phyloP scores from a whole-genome alignment of 345 rosid genomes.

The Eutrema heterophyllum region DNA sequence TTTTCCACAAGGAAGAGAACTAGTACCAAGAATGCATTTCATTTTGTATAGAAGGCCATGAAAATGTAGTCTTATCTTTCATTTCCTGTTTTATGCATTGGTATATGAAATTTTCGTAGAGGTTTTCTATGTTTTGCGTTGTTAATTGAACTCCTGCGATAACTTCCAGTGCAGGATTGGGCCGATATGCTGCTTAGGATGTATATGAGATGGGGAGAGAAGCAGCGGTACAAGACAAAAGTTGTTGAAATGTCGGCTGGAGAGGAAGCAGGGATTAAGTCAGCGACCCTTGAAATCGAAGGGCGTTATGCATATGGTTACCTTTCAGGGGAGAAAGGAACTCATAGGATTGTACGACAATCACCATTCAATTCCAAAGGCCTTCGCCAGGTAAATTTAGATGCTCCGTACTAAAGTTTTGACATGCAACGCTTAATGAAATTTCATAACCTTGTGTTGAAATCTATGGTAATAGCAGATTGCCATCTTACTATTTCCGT shows the following conservation, averaged over 20 bases:
- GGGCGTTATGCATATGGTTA: slow-evolving; percentile 94
- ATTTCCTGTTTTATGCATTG: too few species aligned
- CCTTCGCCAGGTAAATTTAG: slow-evolving; percentile 71
- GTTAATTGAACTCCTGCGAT: slow-evolving; percentile 23
- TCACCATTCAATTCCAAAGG: slow-evolving; percentile 98
- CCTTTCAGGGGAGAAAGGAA: slow-evolving; percentile 92
- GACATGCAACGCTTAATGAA: background rate
- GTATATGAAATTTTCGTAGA: background rate
- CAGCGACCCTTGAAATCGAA: slow-evolving; percentile 78
- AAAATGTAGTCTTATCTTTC: background rate
- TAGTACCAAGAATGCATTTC: background rate
- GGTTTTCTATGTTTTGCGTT: background rate
- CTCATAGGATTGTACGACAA: slow-evolving; percentile 91
- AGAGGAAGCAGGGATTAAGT: slow-evolving; percentile 98
- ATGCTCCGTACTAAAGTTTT: background rate
- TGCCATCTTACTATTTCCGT: background rate
- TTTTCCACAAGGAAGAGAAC: background rate
- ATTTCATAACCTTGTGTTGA: background rate
- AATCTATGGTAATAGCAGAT: background rate
- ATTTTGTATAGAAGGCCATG: background rate
- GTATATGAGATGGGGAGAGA: slow-evolving; percentile 98
- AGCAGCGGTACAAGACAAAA: slow-evolving; percentile 72
- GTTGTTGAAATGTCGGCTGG: slow-evolving; percentile 87
- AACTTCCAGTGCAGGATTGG: slow-evolving; percentile 92
- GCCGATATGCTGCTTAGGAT: slow-evolving; percentile 97